phyloP scores from a whole-genome alignment of 441 rosid species.

The Erodium texanum region DNA sequence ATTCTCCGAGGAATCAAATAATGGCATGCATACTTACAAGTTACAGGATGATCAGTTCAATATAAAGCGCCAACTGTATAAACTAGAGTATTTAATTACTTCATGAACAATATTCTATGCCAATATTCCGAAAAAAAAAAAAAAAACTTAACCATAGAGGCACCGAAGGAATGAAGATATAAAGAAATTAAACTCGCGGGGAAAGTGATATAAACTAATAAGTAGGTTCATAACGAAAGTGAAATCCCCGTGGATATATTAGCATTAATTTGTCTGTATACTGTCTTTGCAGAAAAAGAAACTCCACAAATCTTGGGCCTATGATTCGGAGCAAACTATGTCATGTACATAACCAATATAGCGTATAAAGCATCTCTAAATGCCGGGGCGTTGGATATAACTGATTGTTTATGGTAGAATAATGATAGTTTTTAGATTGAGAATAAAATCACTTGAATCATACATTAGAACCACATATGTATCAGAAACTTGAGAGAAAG shows the following conservation, averaged over 20 bases:
- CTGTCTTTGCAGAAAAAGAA: slow-evolving; percentile 5
- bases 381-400: slow-evolving; percentile 4
- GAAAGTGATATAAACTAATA: neutral
- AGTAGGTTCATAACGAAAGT: neutral
- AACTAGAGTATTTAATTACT: no score
- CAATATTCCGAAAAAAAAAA: neutral
- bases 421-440: neutral
- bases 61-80: no score
- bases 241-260: slow-evolving; percentile 8
- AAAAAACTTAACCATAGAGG: neutral
- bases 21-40: neutral
- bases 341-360: no score
- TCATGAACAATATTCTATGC: no score
- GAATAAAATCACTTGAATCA: neutral
- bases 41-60: no score
- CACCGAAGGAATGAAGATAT: neutral
- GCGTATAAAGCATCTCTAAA: slow-evolving; percentile 15
- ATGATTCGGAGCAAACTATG: slow-evolving; percentile 14
- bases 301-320: slow-evolving; percentile 9
- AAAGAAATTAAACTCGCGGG: neutral
- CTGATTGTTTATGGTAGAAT: neutral
- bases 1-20: neutral
- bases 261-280: slow-evolving; percentile 11
- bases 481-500: neutral
- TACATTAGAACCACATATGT: neutral